These are phyloP conservation scores for Coemansia sp. DNA, from an alignment of 192 early-diverging fungal genomes.

Conservation along the genomic window DNA sequence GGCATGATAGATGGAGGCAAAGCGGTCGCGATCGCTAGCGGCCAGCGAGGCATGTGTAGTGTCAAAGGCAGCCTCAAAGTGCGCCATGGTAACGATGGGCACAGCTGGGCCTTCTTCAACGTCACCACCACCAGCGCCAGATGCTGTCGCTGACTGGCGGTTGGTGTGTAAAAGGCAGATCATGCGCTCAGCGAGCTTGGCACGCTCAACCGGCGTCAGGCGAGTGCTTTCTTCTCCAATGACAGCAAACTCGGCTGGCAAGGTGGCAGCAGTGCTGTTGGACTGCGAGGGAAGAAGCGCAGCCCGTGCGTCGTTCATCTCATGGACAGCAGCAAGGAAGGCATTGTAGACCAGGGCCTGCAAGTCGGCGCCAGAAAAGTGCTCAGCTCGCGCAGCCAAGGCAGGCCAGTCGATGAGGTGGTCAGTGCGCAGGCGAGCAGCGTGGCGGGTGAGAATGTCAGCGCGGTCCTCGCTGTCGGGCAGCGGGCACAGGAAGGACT, in stretches of 20 bases:
- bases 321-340: conserved; percentile 87
- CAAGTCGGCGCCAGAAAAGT: conserved; percentile 91
- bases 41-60: conserved; percentile 40
- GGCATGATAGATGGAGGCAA: conserved; percentile 45
- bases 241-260: conserved; percentile 18
- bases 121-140: too few species aligned
- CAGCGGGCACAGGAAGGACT: conserved; percentile 85
- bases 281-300: conserved; percentile 1
- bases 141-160: neutral
- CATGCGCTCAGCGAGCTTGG: conserved; percentile 25
- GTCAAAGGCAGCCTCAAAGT: conserved; percentile 30
- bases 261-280: neutral
- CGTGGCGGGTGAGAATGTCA: conserved; percentile 80
- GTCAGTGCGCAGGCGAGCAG: conserved; percentile 71
- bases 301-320: conserved; percentile 51
- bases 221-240: neutral
- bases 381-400: conserved; percentile 69
- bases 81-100: conserved; percentile 29
- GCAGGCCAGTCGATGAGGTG: conserved; percentile 63
- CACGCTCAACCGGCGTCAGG: conserved; percentile 22
- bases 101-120: neutral
- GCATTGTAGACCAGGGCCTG: conserved; percentile 94
- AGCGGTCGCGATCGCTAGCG: conserved; percentile 21
- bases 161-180: conserved; percentile 6
- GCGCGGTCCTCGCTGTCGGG: conserved; percentile 72